Evolutionary conservation across 139 green algal genomes (phyloP), one percentile per base, ranked within the genome.

Genomic region (Helicosporidium sp.): DNA sequence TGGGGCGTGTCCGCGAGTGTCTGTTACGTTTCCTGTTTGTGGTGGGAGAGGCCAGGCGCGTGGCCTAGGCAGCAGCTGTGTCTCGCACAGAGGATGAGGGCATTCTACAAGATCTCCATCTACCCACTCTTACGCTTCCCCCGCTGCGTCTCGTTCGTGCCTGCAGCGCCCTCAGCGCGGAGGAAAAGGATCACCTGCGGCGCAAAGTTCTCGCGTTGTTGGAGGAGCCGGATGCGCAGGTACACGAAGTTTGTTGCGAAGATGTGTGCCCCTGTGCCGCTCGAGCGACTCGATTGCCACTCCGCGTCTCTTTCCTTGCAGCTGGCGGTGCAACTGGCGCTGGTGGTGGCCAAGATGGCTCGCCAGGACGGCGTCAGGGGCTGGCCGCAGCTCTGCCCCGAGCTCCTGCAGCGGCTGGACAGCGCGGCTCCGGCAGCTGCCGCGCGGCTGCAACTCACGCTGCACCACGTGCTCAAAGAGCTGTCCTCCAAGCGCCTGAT

Each of bases 391-490:
- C 67, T 95, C 15, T 80, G 93, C 45, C 47, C 31, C 7, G 66
- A 82, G 34, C 66, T 94, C 18, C 39, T 89, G 44, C 31, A 37
- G 31, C 10, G 31, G 31, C 10, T 1, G 31, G 10, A 37, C 48
- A 72, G 33, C 48, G 6, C 31, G 41, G 42, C 47, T 35, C 12
- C 49, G 4, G 53, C 25, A 12, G 16, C 22, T 27, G 22, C 23
- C 26, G 48, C 57, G 22, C 70, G 79, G 7, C 62, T 74, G 17
- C 85, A 87, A 54, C 66, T 94, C 6, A 68, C 79, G 18, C 62
- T 95, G 33, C 85, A 95, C 52, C 80, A 94, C 53, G 65, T 92
- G 8, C 64, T 95, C n/a, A 95, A 95, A 65, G 85, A 95, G 66
- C 74, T 95, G 20, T 68, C 77, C 24, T 81, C 70, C 46, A 95